phyloP scores from a whole-genome alignment of 257 asterid species.

The Solanum gandarillasii region DNA sequence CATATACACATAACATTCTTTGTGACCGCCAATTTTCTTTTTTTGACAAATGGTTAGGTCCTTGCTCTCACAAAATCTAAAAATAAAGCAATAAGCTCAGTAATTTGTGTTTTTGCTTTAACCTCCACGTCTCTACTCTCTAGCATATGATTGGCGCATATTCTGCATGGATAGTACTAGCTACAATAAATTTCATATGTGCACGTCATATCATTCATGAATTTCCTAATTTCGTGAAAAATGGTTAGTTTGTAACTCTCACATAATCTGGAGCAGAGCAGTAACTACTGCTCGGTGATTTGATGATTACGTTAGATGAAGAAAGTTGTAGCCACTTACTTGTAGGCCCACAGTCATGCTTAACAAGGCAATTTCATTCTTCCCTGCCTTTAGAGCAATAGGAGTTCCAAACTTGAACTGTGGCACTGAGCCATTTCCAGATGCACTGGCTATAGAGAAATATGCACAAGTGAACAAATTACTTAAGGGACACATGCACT shows the following conservation, averaged over 20 bases:
- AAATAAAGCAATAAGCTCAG: not conserved
- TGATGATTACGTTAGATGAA: not conserved
- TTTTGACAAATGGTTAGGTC: not conserved
- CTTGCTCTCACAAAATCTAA: not conserved
- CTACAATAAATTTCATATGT: not conserved
- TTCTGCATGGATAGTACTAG: not conserved
- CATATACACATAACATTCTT: not conserved
- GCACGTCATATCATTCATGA: not conserved
- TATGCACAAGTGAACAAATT: not conserved
- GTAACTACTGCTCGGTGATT: not conserved
- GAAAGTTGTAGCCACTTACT: constrained; percentile 21
- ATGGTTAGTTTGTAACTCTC: not conserved
- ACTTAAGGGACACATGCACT: not conserved
- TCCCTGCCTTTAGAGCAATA: constrained; percentile 53
- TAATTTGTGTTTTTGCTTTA: not conserved
- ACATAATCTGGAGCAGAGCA: not conserved
- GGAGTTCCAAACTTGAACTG: constrained; percentile 46
- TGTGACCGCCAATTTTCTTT: not conserved
- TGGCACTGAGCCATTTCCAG: constrained; percentile 69
- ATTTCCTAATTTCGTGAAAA: not conserved
- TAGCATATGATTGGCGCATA: not conserved
- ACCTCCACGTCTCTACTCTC: not conserved
- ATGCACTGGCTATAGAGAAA: constrained; percentile 55
- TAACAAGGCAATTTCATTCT: constrained; percentile 69
- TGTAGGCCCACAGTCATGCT: constrained; percentile 85